Evolutionary conservation across 192 early-diverging fungal species (phyloP).

Genomic region (Chytriomyces hyalinus): DNA sequence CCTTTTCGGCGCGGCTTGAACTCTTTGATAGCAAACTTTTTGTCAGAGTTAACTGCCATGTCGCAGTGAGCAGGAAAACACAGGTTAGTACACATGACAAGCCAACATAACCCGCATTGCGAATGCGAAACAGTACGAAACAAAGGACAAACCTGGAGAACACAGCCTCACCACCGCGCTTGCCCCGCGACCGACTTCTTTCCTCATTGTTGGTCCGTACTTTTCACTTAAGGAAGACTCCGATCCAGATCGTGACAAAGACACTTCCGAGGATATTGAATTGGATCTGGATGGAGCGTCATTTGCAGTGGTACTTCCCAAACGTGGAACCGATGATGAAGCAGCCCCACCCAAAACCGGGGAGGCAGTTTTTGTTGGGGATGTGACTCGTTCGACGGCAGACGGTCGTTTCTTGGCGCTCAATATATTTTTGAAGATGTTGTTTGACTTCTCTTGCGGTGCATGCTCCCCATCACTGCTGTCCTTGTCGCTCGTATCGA

Average conservation of each 20-base stretch:
- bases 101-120: not conserved
- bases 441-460: not conserved
- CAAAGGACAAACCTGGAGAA: conserved; percentile 46
- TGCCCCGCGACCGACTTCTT: conserved; percentile 82
- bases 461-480: conserved; percentile 14
- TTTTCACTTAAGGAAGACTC: conserved; percentile 69
- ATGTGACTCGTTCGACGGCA: not conserved
- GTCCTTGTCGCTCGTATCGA: not conserved
- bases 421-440: conserved; percentile 49
- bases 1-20: conserved; percentile 84
- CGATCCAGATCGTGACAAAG: conserved; percentile 37
- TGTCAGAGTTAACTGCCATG: conserved; percentile 47
- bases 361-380: too few relatives aligned
- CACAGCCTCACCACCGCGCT: conserved; percentile 90
- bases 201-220: conserved; percentile 78
- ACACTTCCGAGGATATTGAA: not conserved
- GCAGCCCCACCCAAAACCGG: not conserved
- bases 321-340: not conserved
- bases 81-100: not conserved
- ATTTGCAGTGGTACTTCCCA: conserved; percentile 12
- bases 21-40: conserved; percentile 88
- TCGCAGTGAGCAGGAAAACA: not conserved
- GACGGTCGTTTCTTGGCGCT: conserved; percentile 17
- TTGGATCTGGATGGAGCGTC: not conserved
- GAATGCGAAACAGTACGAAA: not conserved